Evolutionary conservation across 805 yeast species (phyloP), one percentile per base, ranked within the genome.

Genomic region (Komagataella kurtzmanii): DNA sequence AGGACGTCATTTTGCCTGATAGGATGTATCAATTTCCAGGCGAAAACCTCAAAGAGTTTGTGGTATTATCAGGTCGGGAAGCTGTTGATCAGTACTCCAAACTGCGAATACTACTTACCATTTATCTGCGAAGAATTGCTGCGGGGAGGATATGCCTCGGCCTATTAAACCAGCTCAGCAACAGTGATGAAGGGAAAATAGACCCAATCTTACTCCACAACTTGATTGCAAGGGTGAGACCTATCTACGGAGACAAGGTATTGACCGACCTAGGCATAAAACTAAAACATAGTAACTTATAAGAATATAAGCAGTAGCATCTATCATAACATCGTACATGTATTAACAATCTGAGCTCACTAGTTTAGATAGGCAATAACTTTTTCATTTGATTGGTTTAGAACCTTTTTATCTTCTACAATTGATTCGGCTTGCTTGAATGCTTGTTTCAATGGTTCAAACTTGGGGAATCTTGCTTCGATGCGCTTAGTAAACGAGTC

Each of bases 401-500:
- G 40, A 10, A 30, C n/a, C 40, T 30, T 30, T 30, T 30, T 30
- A 14, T 30, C 40, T 8, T 30, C 14, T 2, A 30, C 40, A 30
- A 30, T 30, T 30, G 40, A 30, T 30, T 30, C 40, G 14, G 40
- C 40, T 8, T 30, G 40, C 12, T 14, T 30, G 40, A 30, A 30
- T 14, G 40, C 40, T 30, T 30, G 40, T 10, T 30, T 30, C n/a
- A 30, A 3, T 5, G 40, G 40, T 14, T n/a, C 24, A 21, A 10
- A 8, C 18, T 14, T 17, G 10, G 45, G 44, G 8, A 49, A 45
- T 36, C 50, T 45, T 3, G 18, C 50, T 23, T 49, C 49, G 10
- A 30, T 36, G 12, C 30, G 17, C 53, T 51, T 45, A 58, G 56
- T 53, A 43, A 63, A 54, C 24, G 61, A 61, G 3, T 47, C 45